Conservation (phyloP, 805 yeast genomes). For the Jamesozyma spencerorum region DNA sequence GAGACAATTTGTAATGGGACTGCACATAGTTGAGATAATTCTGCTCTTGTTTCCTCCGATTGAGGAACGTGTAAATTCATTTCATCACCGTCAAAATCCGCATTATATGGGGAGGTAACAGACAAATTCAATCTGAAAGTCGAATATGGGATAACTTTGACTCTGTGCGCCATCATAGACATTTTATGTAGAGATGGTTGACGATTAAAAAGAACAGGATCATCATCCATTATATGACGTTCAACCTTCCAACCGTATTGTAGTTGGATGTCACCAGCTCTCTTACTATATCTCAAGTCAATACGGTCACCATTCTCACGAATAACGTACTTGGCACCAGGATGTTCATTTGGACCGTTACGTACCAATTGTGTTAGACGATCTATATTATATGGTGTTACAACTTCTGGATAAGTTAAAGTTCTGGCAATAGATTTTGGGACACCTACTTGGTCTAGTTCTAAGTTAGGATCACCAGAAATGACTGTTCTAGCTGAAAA, state of each 20-base stretch:
- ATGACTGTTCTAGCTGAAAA: conserved; percentile 98
- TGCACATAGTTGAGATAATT: conserved; percentile 86
- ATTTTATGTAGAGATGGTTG: conserved; percentile 98
- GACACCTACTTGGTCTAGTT: conserved; percentile 97
- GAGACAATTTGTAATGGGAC: conserved; percentile 97
- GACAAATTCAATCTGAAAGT: conserved; percentile 94
- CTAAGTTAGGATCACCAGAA: conserved; percentile 97
- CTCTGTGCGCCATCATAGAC: conserved; percentile 99
- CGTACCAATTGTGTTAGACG: conserved; percentile 85
- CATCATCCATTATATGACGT: conserved; percentile 95
- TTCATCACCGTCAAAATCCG: conserved; percentile 99
- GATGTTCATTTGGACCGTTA: conserved; percentile 98
- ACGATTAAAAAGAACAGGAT: conserved; percentile 96
- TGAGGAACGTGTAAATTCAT: conserved; percentile 99
- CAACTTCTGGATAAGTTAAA: conserved; percentile 91
- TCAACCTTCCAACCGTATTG: conserved; percentile 99
- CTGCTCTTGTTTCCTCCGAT: conserved; percentile 96
- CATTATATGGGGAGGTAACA: conserved; percentile 98
- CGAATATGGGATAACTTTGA: conserved; percentile 96
- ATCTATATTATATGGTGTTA: conserved; percentile 94
- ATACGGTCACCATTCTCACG: conserved; percentile 99
- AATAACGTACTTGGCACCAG: conserved; percentile 97
- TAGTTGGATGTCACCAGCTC: conserved; percentile 95
- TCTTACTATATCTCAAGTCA: conserved; percentile 90
- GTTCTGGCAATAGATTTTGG: conserved; percentile 96